Evolutionary conservation across 257 asterid species (phyloP).

Genomic region (Solanum megistacrolobum): DNA sequence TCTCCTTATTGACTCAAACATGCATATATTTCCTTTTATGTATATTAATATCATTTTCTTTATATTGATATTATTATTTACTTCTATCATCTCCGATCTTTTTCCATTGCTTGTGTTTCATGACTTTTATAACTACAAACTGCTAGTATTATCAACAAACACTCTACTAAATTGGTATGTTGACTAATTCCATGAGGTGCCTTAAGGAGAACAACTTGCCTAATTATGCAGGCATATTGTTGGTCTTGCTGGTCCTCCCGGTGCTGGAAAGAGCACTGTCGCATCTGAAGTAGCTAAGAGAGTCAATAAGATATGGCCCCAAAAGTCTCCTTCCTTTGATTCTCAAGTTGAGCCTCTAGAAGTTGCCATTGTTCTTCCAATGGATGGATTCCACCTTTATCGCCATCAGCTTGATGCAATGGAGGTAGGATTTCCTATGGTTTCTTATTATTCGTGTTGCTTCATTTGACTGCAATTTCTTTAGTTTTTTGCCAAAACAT

Average conservation of each 20-base stretch:
- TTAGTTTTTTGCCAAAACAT: neutral
- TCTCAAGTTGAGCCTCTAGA: constrained; percentile 70
- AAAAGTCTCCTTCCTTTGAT: constrained; percentile 43
- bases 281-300: constrained; percentile 65
- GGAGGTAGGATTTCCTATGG: constrained; percentile 44
- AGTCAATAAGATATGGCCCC: constrained; percentile 77
- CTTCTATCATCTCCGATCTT: neutral
- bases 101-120: neutral
- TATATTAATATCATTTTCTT: neutral
- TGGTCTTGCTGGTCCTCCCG: constrained; percentile 97
- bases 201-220: constrained; percentile 1
- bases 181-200: neutral
- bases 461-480: neutral
- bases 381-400: constrained; percentile 98
- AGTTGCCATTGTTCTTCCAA: constrained; percentile 76
- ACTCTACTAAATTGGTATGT: neutral
- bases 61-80: neutral
- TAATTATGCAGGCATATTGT: constrained; percentile 56
- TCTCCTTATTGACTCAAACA: neutral
- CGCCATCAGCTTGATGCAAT: constrained; percentile 80
- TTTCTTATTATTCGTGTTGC: neutral
- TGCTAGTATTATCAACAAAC: neutral
- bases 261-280: constrained; percentile 87
- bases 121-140: neutral
- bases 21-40: neutral